Evolutionary conservation across 2,329 filamentous ascomycete genomes (phyloP).

Genomic region (Cadophora gregata): DNA sequence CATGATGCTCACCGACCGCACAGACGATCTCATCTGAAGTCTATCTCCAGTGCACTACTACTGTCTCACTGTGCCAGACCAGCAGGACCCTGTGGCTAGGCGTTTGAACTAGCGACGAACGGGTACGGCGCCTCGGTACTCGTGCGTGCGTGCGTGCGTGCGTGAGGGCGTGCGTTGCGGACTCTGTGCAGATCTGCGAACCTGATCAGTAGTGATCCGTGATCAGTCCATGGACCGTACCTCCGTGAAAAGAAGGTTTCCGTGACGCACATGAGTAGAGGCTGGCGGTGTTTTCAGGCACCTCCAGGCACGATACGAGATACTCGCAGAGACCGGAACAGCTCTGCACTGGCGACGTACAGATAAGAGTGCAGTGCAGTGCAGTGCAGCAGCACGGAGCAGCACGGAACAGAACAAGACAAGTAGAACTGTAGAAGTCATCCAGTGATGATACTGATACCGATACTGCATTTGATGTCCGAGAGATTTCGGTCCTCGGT

Average conservation of each 20-base stretch:
- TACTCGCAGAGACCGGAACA: neutral
- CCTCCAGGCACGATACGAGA: neutral
- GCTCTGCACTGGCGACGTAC: neutral
- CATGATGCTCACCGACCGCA: constrained; percentile 18
- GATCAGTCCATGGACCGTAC: neutral
- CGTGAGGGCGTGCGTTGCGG: no score
- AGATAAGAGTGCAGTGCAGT: no score
- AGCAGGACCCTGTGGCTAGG: constrained; percentile 11
- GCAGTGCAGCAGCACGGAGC: neutral
- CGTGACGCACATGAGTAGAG: neutral
- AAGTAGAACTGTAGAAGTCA: neutral
- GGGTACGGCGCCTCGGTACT: constrained; percentile 14
- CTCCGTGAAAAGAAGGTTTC: neutral
- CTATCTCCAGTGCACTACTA: constrained; percentile 12
- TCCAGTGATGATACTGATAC: neutral
- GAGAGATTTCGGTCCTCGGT: neutral
- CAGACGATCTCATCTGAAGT: constrained; percentile 18
- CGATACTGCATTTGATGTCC: no score
- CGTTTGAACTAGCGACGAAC: constrained; percentile 18
- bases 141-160: no score
- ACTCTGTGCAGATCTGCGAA: neutral
- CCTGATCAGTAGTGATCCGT: neutral
- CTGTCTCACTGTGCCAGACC: no score
- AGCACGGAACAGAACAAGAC: neutral
- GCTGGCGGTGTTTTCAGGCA: neutral